Conservation (phyloP, 1,284 basidiomycete genomes). For the Pascua guehoae region DNA sequence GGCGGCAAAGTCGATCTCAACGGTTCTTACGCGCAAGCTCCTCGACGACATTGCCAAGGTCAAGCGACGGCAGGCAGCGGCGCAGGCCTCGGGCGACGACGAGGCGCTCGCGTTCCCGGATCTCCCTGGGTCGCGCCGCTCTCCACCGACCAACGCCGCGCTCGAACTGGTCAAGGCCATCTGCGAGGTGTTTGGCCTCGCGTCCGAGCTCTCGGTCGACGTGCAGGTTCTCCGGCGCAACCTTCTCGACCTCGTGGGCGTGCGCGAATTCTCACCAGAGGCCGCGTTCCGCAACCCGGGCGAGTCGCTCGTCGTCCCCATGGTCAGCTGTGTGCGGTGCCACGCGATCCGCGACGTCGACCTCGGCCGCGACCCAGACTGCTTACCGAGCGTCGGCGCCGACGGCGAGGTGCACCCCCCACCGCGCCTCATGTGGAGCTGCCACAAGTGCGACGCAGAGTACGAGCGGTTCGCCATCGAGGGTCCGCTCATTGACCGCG, state of each 20-base stretch:
- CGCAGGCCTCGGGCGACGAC: constrained; percentile 57
- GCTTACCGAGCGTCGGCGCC: constrained; percentile 57
- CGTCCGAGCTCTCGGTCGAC: constrained; percentile 75
- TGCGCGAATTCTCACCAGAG: constrained; percentile 81
- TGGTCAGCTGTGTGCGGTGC: constrained; percentile 87
- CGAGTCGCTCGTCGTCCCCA: constrained; percentile 78
- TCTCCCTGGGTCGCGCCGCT: constrained; percentile 62
- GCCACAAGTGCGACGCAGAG: constrained; percentile 68
- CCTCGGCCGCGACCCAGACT: constrained; percentile 86
- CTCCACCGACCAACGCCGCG: constrained; percentile 57
- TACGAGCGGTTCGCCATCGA: constrained; percentile 85
- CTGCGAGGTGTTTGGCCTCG: constrained; percentile 75
- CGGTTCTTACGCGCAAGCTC: constrained; percentile 76
- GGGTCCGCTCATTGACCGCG: constrained; percentile 73
- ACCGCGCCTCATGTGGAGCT: constrained; percentile 49
- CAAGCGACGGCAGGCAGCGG: constrained; percentile 63
- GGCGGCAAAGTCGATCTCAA: constrained; percentile 70
- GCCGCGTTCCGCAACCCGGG: constrained; percentile 89
- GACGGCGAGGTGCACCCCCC: constrained; percentile 44
- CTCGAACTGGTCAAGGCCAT: constrained; percentile 88
- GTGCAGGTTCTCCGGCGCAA: constrained; percentile 85
- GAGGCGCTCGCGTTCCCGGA: constrained; percentile 72
- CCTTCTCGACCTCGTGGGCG: constrained; percentile 79
- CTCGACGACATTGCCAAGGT: constrained; percentile 68
- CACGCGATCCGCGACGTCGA: constrained; percentile 88